Percentiles rank a stretch among this genome's conserved stretches.
Evolutionary conservation across 306 rosid species (phyloP).

Genomic region (Rosa chinensis): DNA sequence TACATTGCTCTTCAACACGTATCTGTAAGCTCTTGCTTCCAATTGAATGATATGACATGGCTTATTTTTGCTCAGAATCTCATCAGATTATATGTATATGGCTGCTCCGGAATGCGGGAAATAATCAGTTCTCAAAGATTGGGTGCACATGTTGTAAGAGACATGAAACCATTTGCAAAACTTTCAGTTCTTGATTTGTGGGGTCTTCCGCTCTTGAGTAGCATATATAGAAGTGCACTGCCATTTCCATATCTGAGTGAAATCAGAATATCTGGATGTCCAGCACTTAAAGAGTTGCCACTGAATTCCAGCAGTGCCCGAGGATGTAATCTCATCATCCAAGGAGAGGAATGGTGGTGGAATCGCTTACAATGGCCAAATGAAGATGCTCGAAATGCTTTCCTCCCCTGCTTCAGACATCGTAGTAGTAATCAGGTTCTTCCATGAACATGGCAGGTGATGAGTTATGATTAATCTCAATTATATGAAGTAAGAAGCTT

Average conservation of each 20-base stretch:
- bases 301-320: background rate
- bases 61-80: background rate
- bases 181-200: background rate
- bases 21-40: background rate
- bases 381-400: background rate
- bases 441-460: no score
- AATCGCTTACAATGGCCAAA: constrained; percentile 3
- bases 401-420: background rate
- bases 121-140: background rate
- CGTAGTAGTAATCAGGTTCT: background rate
- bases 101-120: background rate
- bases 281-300: background rate
- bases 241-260: background rate
- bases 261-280: background rate
- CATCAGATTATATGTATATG: background rate
- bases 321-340: background rate
- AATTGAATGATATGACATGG: background rate
- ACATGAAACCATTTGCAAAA: background rate
- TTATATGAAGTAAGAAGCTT: no score
- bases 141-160: background rate
- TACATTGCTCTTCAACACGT: background rate
- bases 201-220: constrained; percentile 1
- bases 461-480: no score
- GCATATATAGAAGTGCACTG: background rate
- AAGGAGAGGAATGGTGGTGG: background rate